Percentiles rank a stretch among this genome's conserved stretches.
Evolutionary conservation across 768 basidiomycete species (phyloP).

Genomic region (Lentinus tigrinus): DNA sequence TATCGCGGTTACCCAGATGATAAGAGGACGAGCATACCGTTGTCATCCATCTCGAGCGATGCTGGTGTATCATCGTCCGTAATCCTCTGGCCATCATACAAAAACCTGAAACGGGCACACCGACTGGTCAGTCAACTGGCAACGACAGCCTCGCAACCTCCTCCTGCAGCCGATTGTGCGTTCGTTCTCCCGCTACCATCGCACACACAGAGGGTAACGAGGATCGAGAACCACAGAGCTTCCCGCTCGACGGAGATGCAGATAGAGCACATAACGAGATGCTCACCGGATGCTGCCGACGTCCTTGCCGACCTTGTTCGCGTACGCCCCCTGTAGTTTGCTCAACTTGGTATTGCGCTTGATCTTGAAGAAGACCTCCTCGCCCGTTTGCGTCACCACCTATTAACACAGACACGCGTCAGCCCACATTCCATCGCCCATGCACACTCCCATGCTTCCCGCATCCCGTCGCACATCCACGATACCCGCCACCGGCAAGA

Average conservation of each 20-base stretch:
- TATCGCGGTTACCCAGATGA: background rate
- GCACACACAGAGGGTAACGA: background rate
- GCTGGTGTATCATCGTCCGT: conserved; percentile 85
- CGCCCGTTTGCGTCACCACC: conserved; percentile 75
- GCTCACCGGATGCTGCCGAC: conserved; percentile 82
- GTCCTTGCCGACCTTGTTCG: conserved; percentile 89
- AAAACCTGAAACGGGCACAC: conserved; percentile 54
- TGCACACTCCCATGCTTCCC: background rate
- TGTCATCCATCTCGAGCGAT: conserved; percentile 86
- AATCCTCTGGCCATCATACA: conserved; percentile 89
- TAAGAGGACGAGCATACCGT: conserved; percentile 49
- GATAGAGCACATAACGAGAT: conserved; percentile 4
- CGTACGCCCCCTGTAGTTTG: conserved; percentile 92
- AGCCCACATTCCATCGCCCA: background rate
- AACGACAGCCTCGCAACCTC: background rate
- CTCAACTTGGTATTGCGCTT: conserved; percentile 89
- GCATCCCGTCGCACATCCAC: background rate
- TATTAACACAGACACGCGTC: conserved; percentile 26
- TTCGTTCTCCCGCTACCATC: background rate
- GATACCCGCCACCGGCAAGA: background rate
- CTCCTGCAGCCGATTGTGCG: background rate
- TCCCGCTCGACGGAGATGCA: no score
- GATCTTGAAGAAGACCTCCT: conserved; percentile 97
- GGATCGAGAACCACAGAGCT: background rate
- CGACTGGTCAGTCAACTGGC: background rate